A percentile compares a stretch with the other conserved stretches of the same genome.
These are phyloP conservation scores for Botrytis porri DNA, from an alignment of 2,329 filamentous ascomycete species.

Conservation along the genomic window DNA sequence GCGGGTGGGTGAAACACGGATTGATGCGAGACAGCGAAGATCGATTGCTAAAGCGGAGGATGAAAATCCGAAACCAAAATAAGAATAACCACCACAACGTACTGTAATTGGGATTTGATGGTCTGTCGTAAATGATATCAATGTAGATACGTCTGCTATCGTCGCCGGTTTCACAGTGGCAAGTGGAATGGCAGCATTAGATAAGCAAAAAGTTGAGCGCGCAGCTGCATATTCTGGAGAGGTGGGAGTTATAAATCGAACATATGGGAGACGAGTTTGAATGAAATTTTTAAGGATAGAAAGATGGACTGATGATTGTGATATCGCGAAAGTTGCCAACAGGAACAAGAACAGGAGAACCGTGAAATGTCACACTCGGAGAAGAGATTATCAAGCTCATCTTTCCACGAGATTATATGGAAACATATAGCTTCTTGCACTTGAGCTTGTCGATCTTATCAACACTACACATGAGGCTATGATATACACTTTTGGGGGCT, in stretches of 20 bases:
- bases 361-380: background rate
- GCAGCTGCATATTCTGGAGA: constrained; percentile 22
- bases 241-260: constrained; percentile 17
- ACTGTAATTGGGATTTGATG: constrained; percentile 30
- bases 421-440: background rate
- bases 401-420: too few relatives aligned
- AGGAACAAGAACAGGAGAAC: background rate
- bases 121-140: constrained; percentile 29
- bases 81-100: constrained; percentile 41
- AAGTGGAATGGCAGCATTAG: constrained; percentile 20
- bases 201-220: constrained; percentile 21
- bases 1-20: constrained; percentile 34
- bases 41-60: constrained; percentile 40
- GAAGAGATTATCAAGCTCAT: background rate
- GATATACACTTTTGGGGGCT: background rate
- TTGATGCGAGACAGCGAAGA: constrained; percentile 39
- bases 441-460: too few relatives aligned
- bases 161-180: constrained; percentile 35
- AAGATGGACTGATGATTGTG: background rate
- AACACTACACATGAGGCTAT: background rate
- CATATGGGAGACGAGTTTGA: background rate
- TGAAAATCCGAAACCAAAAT: constrained; percentile 38
- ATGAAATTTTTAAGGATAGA: background rate
- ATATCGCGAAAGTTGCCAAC: background rate
- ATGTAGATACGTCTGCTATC: constrained; percentile 31